These are phyloP conservation scores for Ophiocordyceps robertsii DNA, from an alignment of 2,329 filamentous ascomycete genomes.

Conservation along the genomic window DNA sequence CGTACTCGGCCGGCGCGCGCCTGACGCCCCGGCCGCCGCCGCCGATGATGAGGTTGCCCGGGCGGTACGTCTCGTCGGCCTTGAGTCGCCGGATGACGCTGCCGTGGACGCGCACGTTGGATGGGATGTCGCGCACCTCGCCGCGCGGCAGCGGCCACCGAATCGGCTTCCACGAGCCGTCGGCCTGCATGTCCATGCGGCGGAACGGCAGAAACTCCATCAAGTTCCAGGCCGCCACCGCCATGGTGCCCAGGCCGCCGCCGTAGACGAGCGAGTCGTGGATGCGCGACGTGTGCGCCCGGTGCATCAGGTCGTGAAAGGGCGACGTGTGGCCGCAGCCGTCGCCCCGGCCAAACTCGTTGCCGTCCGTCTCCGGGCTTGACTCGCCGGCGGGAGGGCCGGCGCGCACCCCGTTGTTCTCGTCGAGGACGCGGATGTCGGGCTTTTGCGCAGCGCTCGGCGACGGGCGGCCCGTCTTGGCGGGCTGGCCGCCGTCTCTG, in stretches of 20 bases:
- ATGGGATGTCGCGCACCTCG: slow-evolving; percentile 64
- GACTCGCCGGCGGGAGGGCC: slow-evolving; percentile 6
- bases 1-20: slow-evolving; percentile 43
- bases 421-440: slow-evolving; percentile 12
- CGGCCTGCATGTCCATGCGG: slow-evolving; percentile 60
- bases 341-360: slow-evolving; percentile 9
- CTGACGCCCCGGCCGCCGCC: slow-evolving; percentile 61
- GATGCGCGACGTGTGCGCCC: slow-evolving; percentile 40
- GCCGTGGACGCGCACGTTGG: slow-evolving; percentile 55
- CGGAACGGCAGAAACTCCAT: slow-evolving; percentile 77
- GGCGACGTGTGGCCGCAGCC: slow-evolving; percentile 9
- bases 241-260: slow-evolving; percentile 38
- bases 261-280: slow-evolving; percentile 60
- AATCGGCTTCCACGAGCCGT: slow-evolving; percentile 69
- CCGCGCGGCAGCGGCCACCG: slow-evolving; percentile 68
- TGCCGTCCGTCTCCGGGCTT: slow-evolving; percentile 9
- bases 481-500: not conserved
- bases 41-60: slow-evolving; percentile 68
- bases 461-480: slow-evolving; percentile 1
- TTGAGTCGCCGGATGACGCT: slow-evolving; percentile 63
- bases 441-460: slow-evolving; percentile 4
- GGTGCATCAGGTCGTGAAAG: slow-evolving; percentile 46
- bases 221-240: slow-evolving; percentile 57
- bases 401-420: slow-evolving; percentile 6
- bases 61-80: slow-evolving; percentile 49